Evolutionary conservation across 345 rosid genomes (phyloP).

Genomic region (Populus pruinosa): DNA sequence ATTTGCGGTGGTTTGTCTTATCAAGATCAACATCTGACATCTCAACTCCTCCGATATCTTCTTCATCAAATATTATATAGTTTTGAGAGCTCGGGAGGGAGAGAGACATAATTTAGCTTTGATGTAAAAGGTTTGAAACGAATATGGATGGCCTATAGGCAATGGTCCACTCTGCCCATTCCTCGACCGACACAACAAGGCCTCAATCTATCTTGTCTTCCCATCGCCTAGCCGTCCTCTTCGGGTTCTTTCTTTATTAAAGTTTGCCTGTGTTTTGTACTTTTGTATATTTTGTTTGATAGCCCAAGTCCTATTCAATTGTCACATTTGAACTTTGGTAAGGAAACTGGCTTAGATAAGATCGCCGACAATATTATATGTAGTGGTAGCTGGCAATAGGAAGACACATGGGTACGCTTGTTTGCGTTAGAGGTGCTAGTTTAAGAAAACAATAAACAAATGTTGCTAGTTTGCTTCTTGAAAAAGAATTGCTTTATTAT

Average conservation of each 20-base stretch:
- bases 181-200: background rate
- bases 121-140: background rate
- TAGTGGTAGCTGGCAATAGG: background rate
- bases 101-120: background rate
- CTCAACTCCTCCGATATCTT: no score
- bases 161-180: background rate
- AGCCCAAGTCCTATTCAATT: no score
- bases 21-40: no score
- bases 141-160: background rate
- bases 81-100: background rate
- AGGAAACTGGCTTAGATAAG: background rate
- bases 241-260: background rate
- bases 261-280: background rate
- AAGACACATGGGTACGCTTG: background rate
- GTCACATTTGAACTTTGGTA: background rate
- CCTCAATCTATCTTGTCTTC: background rate
- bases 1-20: no score
- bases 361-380: background rate
- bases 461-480: background rate
- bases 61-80: no score
- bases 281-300: background rate
- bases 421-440: no score
- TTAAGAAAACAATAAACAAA: no score
- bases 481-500: background rate
- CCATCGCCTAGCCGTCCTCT: background rate